These are phyloP conservation scores for Teratosphaeriaceae sp. DNA, from an alignment of 2,329 filamentous ascomycete genomes.

Conservation along the genomic window DNA sequence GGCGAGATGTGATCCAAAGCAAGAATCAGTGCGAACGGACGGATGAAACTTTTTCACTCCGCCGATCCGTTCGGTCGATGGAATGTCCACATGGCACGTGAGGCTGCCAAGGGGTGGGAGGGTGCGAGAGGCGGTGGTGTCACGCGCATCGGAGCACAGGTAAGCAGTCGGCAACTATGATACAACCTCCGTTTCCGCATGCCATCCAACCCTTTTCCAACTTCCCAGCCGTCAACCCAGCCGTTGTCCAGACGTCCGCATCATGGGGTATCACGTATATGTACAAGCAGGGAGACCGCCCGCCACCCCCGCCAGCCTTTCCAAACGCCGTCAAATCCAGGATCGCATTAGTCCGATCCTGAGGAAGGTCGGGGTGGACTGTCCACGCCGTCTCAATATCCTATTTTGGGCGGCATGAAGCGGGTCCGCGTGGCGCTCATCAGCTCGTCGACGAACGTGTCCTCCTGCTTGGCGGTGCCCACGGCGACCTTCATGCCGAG, in stretches of 20 bases:
- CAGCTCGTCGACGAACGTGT: conserved; percentile 35
- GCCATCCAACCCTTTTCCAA: background rate
- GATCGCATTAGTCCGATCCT: too few species aligned
- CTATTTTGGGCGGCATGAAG: conserved; percentile 16
- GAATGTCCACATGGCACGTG: background rate
- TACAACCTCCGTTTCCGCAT: background rate
- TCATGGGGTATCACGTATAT: conserved; percentile 1
- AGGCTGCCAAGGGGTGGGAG: background rate
- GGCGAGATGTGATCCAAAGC: too few species aligned
- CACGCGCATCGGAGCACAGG: background rate
- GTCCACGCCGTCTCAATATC: background rate
- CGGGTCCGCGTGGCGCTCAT: conserved; percentile 20
- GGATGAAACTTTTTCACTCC: too few species aligned
- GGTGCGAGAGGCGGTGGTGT: background rate
- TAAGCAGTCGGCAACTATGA: too few species aligned
- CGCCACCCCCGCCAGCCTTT: background rate
- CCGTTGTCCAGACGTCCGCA: background rate
- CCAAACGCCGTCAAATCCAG: too few species aligned
- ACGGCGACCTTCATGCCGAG: conserved; percentile 23
- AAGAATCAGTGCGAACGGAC: too few species aligned
- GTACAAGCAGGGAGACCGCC: background rate
- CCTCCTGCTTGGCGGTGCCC: conserved; percentile 32
- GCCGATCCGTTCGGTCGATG: background rate
- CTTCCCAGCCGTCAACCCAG: background rate
- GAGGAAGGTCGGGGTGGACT: background rate